A percentile compares a stretch with the other conserved stretches of the same genome.
Evolutionary conservation across 257 asterid species (phyloP).

Genomic region (Echium plantagineum): DNA sequence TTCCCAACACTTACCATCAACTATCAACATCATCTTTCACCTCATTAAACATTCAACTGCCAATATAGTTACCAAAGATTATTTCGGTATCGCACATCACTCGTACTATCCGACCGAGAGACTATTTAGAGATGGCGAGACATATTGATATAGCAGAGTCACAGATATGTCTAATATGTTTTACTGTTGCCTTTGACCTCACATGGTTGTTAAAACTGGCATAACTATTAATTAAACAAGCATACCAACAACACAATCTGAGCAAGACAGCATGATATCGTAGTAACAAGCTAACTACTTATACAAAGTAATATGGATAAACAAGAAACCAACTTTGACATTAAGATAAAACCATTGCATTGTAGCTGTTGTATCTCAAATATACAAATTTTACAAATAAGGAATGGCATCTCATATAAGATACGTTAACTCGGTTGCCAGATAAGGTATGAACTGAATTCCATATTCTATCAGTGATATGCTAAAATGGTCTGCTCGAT

Average conservation of each 20-base stretch:
- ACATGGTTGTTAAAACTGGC: background rate
- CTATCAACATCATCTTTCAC: no score
- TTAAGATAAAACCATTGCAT: no score
- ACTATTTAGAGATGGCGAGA: no score
- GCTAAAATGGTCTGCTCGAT: background rate
- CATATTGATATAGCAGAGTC: no score
- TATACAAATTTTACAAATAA: slow-evolving; percentile 9
- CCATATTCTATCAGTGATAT: background rate
- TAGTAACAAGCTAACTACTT: background rate
- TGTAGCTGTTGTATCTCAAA: background rate
- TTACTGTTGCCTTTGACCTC: no score
- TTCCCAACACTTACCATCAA: background rate
- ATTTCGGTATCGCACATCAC: no score
- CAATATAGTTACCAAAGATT: no score
- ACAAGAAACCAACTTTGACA: background rate
- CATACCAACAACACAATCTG: background rate
- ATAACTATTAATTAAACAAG: background rate
- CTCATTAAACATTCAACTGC: no score
- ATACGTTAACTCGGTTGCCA: background rate
- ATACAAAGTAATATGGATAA: no score
- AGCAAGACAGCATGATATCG: no score
- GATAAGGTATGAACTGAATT: background rate
- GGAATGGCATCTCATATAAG: slow-evolving; percentile 9
- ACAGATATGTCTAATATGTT: no score
- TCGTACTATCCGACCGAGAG: no score